Conservation (phyloP, 1,284 basidiomycete genomes). For the Dichomitus squalens region DNA sequence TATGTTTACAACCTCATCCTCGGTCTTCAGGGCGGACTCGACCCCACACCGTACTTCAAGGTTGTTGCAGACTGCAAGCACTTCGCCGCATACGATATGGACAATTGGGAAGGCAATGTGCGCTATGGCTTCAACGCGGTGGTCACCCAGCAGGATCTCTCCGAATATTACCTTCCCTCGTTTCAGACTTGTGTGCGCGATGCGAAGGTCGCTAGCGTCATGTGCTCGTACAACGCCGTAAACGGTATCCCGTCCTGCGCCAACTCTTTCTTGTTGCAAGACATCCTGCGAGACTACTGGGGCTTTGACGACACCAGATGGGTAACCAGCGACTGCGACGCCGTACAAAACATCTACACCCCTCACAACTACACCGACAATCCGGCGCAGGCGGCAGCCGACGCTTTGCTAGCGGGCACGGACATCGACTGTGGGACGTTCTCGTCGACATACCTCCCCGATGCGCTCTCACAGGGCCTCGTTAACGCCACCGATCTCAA, state of each 20-base stretch:
- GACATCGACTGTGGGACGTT: conserved; percentile 57
- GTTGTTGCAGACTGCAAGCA: conserved; percentile 60
- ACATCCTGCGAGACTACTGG: conserved; percentile 53
- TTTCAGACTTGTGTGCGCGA: conserved; percentile 62
- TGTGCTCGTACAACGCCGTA: conserved; percentile 65
- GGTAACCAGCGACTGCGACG: conserved; percentile 49
- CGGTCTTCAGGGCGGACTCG: conserved; percentile 57
- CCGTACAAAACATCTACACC: conserved; percentile 47
- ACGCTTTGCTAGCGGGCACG: conserved; percentile 54
- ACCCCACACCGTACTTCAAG: conserved; percentile 52
- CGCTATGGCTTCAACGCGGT: conserved; percentile 54
- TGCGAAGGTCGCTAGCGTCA: conserved; percentile 56
- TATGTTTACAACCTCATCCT: conserved; percentile 56
- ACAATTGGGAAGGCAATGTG: conserved; percentile 51
- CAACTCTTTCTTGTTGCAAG: conserved; percentile 51
- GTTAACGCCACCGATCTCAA: conserved; percentile 47
- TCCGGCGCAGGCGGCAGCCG: conserved; percentile 49
- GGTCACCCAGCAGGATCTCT: conserved; percentile 56
- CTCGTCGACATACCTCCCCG: conserved; percentile 46
- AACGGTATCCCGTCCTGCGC: conserved; percentile 61
- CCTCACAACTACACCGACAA: conserved; percentile 48
- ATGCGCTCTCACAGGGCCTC: conserved; percentile 49
- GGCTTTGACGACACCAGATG: conserved; percentile 52
- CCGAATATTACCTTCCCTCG: conserved; percentile 54
- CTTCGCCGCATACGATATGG: conserved; percentile 58